phyloP scores from a whole-genome alignment of 805 yeast species.

The Vanderwaltozyma verrucispora region DNA sequence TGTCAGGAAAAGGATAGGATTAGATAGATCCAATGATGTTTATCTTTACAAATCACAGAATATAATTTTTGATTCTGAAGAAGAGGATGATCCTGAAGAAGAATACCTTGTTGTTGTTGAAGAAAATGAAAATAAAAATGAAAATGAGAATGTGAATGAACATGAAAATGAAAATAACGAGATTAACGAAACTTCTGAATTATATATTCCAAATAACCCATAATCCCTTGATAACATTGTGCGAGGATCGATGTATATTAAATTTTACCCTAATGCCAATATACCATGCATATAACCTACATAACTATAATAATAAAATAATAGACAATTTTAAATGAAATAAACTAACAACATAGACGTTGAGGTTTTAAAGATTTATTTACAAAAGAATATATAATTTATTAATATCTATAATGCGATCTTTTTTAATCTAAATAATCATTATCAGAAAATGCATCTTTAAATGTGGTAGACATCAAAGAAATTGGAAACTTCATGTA shows the following conservation, averaged over 20 bases:
- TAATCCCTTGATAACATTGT: no score
- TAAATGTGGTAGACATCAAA: constrained; percentile 13
- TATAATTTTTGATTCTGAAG: constrained; percentile 32
- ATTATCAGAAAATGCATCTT: constrained; percentile 19
- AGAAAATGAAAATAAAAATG: neutral
- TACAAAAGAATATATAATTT: neutral
- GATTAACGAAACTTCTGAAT: no score
- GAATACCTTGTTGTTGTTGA: neutral
- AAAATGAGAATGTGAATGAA: neutral
- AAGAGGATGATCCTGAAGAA: constrained; percentile 3
- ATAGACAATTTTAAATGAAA: no score
- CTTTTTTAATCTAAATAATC: neutral
- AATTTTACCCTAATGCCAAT: no score
- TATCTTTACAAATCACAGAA: constrained; percentile 35
- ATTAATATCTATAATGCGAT: neutral
- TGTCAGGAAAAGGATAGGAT: constrained; percentile 20
- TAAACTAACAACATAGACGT: no score
- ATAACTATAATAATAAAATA: no score
- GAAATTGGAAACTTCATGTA: constrained; percentile 22
- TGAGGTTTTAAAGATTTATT: neutral
- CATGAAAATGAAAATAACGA: no score
- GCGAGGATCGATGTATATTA: no score
- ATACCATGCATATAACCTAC: no score
- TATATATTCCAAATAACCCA: no score
- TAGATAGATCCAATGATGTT: constrained; percentile 28